phyloP scores from a whole-genome alignment of 2,329 filamentous ascomycete genomes.

The Polytolypa hystricis region DNA sequence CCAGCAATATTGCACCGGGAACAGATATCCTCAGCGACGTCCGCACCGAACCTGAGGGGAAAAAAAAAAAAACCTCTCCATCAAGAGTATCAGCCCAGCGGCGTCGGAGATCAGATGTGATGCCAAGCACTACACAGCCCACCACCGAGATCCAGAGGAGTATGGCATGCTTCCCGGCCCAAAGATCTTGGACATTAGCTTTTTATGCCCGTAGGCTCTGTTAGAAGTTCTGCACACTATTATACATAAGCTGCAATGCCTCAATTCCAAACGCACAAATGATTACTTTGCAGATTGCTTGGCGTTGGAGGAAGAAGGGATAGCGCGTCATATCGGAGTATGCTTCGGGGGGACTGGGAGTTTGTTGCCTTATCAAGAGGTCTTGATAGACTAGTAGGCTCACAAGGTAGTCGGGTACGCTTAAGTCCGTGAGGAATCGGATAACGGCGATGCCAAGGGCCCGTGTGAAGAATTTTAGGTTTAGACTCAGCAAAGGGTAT shows the following conservation, averaged over 20 bases:
- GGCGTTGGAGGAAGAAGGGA: not conserved
- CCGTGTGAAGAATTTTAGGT: not conserved
- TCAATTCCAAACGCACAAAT: slow-evolving; percentile 7
- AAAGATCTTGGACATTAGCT: slow-evolving; percentile 2
- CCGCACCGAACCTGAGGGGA: slow-evolving; percentile 8
- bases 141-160: slow-evolving; percentile 6
- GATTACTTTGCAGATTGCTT: not conserved
- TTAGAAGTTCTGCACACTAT: not conserved
- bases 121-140: slow-evolving; percentile 5
- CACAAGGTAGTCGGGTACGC: no score
- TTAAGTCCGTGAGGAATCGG: no score
- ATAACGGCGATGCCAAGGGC: no score
- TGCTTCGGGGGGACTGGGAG: not conserved
- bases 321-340: slow-evolving; percentile 1
- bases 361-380: slow-evolving; percentile 2
- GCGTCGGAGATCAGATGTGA: slow-evolving; percentile 5
- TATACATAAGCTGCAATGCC: slow-evolving; percentile 3
- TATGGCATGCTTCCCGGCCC: not conserved
- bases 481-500: not conserved
- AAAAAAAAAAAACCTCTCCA: slow-evolving; percentile 10
- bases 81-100: slow-evolving; percentile 9
- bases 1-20: not conserved
- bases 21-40: slow-evolving; percentile 2
- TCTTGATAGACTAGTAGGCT: no score
- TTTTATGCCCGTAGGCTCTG: not conserved